Evolutionary conservation across 495 filamentous ascomycete genomes (phyloP), one percentile per base, ranked within the genome.

Genomic region (Aspergillus wentii): DNA sequence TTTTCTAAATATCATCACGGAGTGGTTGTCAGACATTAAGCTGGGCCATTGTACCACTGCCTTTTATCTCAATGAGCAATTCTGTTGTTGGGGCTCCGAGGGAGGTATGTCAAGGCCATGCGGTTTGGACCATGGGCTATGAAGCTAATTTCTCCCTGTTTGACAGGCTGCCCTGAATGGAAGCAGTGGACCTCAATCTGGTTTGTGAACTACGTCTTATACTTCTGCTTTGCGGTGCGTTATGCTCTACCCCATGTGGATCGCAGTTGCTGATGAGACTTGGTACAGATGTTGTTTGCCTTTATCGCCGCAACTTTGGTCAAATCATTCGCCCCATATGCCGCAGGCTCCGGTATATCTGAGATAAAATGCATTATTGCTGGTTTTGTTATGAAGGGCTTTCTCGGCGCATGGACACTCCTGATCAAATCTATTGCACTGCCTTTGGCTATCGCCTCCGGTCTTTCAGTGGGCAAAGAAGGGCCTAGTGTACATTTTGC

Each of bases 351-450:
- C 16, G 92, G 92, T 32, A 98, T 98, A 40, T 96, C 90, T 17
- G 92, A 98, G 67, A 98, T 98, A 66, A 98, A 98, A 64, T 97
- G 92, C 62, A 98, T 98, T 49, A 95, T 98, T 51, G 91, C 90
- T 5, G 92, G 92, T n/a, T 98, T 98, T 49, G 86, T 97, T 40
- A 98, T 98, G 92, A 96, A 98, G 58, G 92, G 92, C 5, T 98
- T 97, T 52, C 73, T 98, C 27, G 87, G 92, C 20, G 84, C 83
- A 45, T 87, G 87, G 83, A 98, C 92, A 11, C 69, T 98, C 8
- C 46, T 94, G 25, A 97, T 98, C 57, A 98, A 98, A 62, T 95
- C 90, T 3, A 77, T 97, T 35, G 85, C 85, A 22, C 64, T 98
- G 33, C 92, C 92, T 0, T 71, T 98, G 14, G 86, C 92, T 30